Evolutionary conservation across 768 basidiomycete genomes (phyloP).

Genomic region (Hygrophorus pudorinus): DNA sequence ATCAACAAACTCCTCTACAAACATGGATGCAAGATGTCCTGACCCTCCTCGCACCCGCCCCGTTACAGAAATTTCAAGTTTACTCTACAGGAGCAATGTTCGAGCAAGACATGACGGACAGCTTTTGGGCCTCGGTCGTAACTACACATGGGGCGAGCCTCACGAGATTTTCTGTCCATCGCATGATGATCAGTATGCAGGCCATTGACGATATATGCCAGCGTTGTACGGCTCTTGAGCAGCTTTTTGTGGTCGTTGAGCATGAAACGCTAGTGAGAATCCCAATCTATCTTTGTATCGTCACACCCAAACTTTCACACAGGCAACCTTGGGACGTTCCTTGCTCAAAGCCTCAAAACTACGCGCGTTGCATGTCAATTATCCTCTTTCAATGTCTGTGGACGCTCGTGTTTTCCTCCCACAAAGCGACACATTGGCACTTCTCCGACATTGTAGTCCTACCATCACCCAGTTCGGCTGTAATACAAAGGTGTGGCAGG

Average conservation of each 20-base stretch:
- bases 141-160: constrained; percentile 41
- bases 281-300: background rate
- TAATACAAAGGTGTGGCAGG: constrained; percentile 64
- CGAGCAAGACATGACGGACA: constrained; percentile 29
- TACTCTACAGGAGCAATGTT: constrained; percentile 39
- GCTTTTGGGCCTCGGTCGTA: constrained; percentile 44
- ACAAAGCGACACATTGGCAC: constrained; percentile 26
- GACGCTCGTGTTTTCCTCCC: constrained; percentile 19
- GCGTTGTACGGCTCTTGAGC: constrained; percentile 42
- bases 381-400: constrained; percentile 23
- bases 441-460: constrained; percentile 40
- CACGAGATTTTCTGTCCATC: constrained; percentile 49
- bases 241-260: constrained; percentile 54
- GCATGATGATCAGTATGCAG: constrained; percentile 44
- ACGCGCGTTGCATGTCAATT: constrained; percentile 52
- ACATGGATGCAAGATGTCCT: constrained; percentile 37
- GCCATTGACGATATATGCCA: constrained; percentile 45
- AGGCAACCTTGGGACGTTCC: constrained; percentile 32
- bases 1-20: constrained; percentile 23
- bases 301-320: background rate
- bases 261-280: constrained; percentile 34
- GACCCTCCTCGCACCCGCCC: constrained; percentile 34
- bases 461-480: constrained; percentile 56
- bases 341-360: constrained; percentile 38
- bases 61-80: constrained; percentile 53